Percentiles rank a stretch among this genome's conserved stretches.
Evolutionary conservation across 2,329 filamentous ascomycete species (phyloP).

Genomic region (Xylogone sp.): DNA sequence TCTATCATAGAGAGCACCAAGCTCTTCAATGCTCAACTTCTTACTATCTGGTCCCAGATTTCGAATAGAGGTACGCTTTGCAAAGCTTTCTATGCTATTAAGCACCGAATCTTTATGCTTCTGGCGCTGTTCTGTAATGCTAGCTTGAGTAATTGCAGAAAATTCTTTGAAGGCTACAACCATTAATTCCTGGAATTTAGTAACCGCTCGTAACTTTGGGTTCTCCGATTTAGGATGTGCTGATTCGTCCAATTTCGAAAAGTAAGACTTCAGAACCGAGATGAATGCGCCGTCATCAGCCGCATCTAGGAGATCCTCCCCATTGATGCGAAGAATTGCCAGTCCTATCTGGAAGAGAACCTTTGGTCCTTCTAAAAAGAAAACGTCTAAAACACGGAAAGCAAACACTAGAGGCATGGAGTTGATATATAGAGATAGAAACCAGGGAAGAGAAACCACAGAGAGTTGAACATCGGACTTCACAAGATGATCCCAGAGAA

Average conservation of each 20-base stretch:
- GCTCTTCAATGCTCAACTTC: conserved; percentile 76
- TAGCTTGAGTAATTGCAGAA: conserved; percentile 88
- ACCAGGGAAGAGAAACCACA: conserved; percentile 96
- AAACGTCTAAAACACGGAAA: conserved; percentile 93
- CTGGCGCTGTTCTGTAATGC: conserved; percentile 80
- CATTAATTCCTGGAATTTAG: conserved; percentile 96
- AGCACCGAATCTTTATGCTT: conserved; percentile 94
- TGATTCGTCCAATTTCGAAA: conserved; percentile 87
- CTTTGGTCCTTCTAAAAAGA: conserved; percentile 97
- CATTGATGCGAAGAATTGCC: conserved; percentile 95
- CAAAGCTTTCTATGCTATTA: conserved; percentile 94
- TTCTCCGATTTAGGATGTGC: conserved; percentile 96
- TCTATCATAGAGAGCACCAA: conserved; percentile 86
- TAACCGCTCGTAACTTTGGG: conserved; percentile 88
- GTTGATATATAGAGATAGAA: conserved; percentile 97
- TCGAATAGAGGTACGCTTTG: conserved; percentile 91
- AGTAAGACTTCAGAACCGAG: conserved; percentile 92
- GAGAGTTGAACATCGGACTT: conserved; percentile 96
- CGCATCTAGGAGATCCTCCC: conserved; percentile 90
- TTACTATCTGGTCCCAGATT: conserved; percentile 97
- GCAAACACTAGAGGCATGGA: conserved; percentile 98
- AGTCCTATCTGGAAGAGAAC: conserved; percentile 95
- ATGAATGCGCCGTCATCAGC: conserved; percentile 96
- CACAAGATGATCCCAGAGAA: conserved; percentile 96
- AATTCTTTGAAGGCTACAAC: conserved; percentile 99